Evolutionary conservation across 2,329 filamentous ascomycete species (phyloP).

Genomic region (Microdochium paspali): DNA sequence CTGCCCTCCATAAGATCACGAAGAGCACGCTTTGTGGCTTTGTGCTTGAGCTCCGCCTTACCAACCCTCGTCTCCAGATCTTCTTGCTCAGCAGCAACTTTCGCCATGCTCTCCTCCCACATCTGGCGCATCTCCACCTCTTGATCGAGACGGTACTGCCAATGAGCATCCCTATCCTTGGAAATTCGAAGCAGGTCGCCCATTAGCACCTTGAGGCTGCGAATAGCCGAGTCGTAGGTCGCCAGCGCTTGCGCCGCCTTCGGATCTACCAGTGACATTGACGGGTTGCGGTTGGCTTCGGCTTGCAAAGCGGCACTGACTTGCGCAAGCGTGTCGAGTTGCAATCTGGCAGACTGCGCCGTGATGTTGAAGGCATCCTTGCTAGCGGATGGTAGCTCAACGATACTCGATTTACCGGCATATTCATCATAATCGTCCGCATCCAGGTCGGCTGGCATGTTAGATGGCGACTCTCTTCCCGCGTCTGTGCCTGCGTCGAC

Average conservation of each 20-base stretch:
- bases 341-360: constrained; percentile 85
- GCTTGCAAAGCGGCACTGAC: constrained; percentile 74
- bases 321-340: constrained; percentile 81
- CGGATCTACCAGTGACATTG: constrained; percentile 64
- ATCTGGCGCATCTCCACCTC: constrained; percentile 87
- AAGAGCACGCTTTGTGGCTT: constrained; percentile 79
- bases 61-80: constrained; percentile 79
- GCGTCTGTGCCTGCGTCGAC: constrained; percentile 36
- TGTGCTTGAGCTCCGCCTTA: constrained; percentile 83
- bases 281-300: constrained; percentile 62
- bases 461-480: constrained; percentile 22
- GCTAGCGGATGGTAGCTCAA: constrained; percentile 61
- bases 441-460: constrained; percentile 26
- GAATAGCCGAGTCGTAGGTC: constrained; percentile 84
- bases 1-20: constrained; percentile 66
- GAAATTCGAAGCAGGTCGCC: constrained; percentile 86
- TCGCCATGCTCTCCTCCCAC: constrained; percentile 99
- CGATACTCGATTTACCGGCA: constrained; percentile 70
- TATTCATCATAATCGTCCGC: constrained; percentile 66
- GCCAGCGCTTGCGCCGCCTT: constrained; percentile 67
- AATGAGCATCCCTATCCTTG: constrained; percentile 87
- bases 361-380: constrained; percentile 97
- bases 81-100: constrained; percentile 91
- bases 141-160: constrained; percentile 89
- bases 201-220: constrained; percentile 75